A percentile compares a stretch with the other conserved stretches of the same genome.
These are phyloP conservation scores for Xerocomus brunneocitrinus DNA, from an alignment of 768 basidiomycete species.

Conservation along the genomic window DNA sequence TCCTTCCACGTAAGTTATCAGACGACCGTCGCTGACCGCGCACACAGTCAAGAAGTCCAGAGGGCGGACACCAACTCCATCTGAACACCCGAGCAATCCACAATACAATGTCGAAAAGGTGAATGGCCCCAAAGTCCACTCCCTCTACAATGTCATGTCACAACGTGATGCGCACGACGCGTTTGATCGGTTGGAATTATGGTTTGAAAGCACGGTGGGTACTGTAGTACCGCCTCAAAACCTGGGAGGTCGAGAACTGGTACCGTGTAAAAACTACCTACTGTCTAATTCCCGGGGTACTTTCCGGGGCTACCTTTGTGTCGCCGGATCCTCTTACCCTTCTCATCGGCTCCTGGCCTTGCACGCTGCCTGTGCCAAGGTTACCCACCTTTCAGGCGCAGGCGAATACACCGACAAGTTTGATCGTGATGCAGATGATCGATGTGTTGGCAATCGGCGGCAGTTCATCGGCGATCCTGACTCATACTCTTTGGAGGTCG, in stretches of 20 bases:
- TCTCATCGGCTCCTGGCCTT: constrained; percentile 30
- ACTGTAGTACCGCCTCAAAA: background rate
- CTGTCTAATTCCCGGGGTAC: background rate
- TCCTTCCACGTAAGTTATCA: background rate
- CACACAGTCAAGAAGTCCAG: background rate
- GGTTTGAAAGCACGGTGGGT: constrained; percentile 9
- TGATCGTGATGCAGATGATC: constrained; percentile 19
- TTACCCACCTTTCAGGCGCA: constrained; percentile 39
- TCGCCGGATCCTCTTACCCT: constrained; percentile 27
- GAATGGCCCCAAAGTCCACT: constrained; percentile 25
- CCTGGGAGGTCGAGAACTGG: background rate
- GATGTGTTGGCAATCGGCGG: background rate
- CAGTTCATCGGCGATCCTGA: background rate
- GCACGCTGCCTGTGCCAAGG: constrained; percentile 39
- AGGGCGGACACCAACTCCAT: background rate
- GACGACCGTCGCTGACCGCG: too few species aligned
- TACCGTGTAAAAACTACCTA: too few species aligned
- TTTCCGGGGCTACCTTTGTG: constrained; percentile 25
- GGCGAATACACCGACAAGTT: constrained; percentile 31
- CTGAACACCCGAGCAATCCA: background rate
- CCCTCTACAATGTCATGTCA: constrained; percentile 14
- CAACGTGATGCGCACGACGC: background rate
- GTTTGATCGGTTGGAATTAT: constrained; percentile 1
- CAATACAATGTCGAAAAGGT: constrained; percentile 12
- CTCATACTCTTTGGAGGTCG: background rate